Base-by-base conservation (phyloP, 1,139 yeast species). In the Meyerozyma sp. region DNA sequence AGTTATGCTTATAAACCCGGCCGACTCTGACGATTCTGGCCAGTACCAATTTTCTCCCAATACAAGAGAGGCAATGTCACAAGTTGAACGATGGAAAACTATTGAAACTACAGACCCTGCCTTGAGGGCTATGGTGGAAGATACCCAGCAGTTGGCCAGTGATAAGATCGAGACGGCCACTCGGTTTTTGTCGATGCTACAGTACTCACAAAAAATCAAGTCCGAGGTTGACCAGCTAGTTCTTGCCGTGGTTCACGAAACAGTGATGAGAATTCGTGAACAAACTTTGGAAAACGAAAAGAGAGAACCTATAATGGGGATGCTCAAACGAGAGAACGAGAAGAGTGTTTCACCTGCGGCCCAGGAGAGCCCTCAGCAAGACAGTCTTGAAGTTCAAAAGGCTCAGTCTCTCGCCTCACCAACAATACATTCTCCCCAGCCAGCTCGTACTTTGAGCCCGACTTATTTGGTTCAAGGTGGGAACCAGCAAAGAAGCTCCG, bases 191-290 rank as follows among this genome's bases (percentile, higher is more conserved):
- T 86, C 93, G 46, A 79, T 91, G 3, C 68, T 88, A 45, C 81
- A 84, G 46, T 90, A 86, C 57, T 81, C 88, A n/a, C 85, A 85
- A 49, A 82, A 82, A 53, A 80, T 93, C 40, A 86, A 89, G 48
- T 77, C 75, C 39, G 97, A 93, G 60, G 89, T 91, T 8, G 96
- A 91, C 56, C 72, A 64, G 16, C 69, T 82, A 56, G 95, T 91
- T 2, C 65, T 87, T 34, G 65, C 70, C 37, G 73, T 87, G 0
- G 88, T 93, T 3, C 70, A 77, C 20, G 81, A 80, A 36, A 84
- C 95, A 0, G 77, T 88, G 10, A 63, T 65, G 23, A 76, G 64
- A 56, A 79, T 77, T 8, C 66, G 68, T 41, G 77, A 72, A 32
- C 77, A 70, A 49, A 65, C 72, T 0, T 54, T 54, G 43, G 48